These are phyloP conservation scores for Macrocybe gigantea DNA, from an alignment of 768 basidiomycete species.

Conservation along the genomic window DNA sequence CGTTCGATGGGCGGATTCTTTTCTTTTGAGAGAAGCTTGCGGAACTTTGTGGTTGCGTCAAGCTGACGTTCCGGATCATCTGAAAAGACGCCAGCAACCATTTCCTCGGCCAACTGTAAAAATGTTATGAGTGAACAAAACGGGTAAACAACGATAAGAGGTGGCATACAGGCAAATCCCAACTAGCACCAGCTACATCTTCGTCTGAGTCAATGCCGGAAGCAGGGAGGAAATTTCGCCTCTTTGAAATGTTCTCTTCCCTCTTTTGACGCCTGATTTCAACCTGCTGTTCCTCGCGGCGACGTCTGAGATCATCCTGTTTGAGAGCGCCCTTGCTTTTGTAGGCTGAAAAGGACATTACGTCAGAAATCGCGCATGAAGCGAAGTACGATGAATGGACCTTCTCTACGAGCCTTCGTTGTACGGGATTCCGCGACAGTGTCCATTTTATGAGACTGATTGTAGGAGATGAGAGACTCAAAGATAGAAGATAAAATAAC, in stretches of 20 bases:
- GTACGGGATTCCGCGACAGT: constrained; percentile 52
- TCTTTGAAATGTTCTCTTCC: constrained; percentile 97
- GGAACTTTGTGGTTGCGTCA: constrained; percentile 97
- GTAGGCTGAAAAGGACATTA: constrained; percentile 60
- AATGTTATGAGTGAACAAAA: background rate
- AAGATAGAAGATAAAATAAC: background rate
- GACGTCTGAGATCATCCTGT: constrained; percentile 89
- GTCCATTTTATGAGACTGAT: constrained; percentile 24
- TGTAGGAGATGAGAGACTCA: background rate
- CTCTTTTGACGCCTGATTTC: constrained; percentile 98
- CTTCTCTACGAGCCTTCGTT: constrained; percentile 69
- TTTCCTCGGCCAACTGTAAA: constrained; percentile 74
- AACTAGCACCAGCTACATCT: constrained; percentile 61
- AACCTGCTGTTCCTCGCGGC: constrained; percentile 97
- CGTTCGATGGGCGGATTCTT: constrained; percentile 99
- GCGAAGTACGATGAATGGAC: constrained; percentile 32
- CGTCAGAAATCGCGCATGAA: constrained; percentile 22
- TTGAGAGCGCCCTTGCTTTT: constrained; percentile 89
- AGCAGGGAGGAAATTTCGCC: constrained; percentile 85
- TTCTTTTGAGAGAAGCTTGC: constrained; percentile 98
- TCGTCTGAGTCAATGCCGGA: constrained; percentile 86
- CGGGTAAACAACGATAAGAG: constrained; percentile 10
- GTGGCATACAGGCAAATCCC: constrained; percentile 71
- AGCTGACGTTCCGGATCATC: constrained; percentile 88
- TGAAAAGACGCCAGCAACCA: constrained; percentile 91